phyloP scores from a whole-genome alignment of 352 stramenopile species.

The Globisporangium takayamanum region DNA sequence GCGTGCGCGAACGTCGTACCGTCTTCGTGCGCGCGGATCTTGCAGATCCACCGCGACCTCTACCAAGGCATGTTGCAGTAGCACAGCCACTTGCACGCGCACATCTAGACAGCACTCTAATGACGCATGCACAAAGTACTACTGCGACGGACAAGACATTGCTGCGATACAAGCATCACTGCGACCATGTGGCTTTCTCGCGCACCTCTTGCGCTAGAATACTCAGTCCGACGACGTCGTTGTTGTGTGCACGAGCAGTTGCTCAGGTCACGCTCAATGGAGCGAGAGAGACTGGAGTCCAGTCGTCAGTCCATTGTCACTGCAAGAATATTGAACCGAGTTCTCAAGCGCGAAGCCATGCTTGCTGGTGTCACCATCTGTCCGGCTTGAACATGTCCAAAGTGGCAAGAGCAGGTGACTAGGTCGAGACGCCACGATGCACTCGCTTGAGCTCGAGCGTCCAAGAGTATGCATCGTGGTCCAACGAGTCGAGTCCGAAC shows the following conservation, averaged over 20 bases:
- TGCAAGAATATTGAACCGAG: neutral
- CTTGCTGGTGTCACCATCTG: neutral
- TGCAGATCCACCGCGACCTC: constrained; percentile 62
- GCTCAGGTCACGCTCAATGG: too few species aligned
- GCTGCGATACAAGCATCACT: neutral
- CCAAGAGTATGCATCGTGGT: too few species aligned
- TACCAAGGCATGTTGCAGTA: constrained; percentile 23
- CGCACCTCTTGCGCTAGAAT: neutral
- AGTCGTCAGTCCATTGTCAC: neutral
- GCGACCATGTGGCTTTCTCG: neutral
- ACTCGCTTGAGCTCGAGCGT: too few species aligned
- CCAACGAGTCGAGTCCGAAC: too few species aligned
- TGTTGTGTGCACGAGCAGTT: too few species aligned
- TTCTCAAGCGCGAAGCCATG: neutral
- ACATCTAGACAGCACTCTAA: neutral
- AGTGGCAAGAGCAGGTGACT: neutral
- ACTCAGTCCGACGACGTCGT: neutral
- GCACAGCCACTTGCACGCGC: neutral
- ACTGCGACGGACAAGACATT: too few species aligned
- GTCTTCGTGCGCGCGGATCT: constrained; percentile 53
- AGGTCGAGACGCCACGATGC: too few species aligned
- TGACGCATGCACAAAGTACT: neutral
- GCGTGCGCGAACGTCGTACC: constrained; percentile 53
- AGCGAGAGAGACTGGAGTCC: neutral
- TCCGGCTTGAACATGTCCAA: constrained; percentile 1